These are phyloP conservation scores for Aspergillus ostianus DNA, from an alignment of 495 filamentous ascomycete species.

Conservation along the genomic window DNA sequence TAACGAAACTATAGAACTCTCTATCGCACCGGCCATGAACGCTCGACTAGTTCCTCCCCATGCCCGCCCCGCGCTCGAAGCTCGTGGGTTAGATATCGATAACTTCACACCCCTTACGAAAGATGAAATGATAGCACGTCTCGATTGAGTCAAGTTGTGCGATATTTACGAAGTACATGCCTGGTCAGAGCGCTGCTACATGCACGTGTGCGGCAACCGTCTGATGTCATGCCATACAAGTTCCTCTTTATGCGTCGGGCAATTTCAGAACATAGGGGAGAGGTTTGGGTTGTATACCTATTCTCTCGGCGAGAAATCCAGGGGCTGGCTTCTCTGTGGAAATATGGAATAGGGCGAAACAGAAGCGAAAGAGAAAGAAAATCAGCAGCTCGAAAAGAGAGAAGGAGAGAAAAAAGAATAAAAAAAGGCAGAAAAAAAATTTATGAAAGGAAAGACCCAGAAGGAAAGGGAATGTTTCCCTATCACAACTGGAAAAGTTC, in stretches of 20 bases:
- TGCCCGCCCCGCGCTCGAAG: constrained; percentile 67
- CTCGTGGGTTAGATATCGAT: constrained; percentile 85
- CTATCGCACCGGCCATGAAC: constrained; percentile 86
- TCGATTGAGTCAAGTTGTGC: constrained; percentile 69
- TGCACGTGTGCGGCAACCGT: constrained; percentile 31
- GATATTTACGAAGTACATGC: constrained; percentile 43
- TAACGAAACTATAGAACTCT: constrained; percentile 67
- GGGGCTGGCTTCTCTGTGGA: constrained; percentile 30
- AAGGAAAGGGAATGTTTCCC: constrained; percentile 13
- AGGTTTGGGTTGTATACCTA: constrained; percentile 23
- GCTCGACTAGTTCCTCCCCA: constrained; percentile 82
- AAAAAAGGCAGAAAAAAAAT: constrained; percentile 6
- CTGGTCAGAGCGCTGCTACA: constrained; percentile 28
- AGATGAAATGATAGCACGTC: constrained; percentile 94
- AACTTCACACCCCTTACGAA: constrained; percentile 87
- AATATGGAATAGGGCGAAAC: background rate
- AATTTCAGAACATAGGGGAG: constrained; percentile 29
- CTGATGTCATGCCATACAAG: constrained; percentile 35
- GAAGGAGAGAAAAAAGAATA: constrained; percentile 8
- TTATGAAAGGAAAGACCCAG: background rate
- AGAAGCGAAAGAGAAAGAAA: constrained; percentile 12
- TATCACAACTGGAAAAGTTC: constrained; percentile 36
- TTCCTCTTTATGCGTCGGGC: constrained; percentile 36
- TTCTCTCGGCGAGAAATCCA: constrained; percentile 22
- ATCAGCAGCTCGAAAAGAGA: background rate